Evolutionary conservation across 2,329 filamentous ascomycete genomes (phyloP).

Genomic region (Pseudogymnoascus sp.): DNA sequence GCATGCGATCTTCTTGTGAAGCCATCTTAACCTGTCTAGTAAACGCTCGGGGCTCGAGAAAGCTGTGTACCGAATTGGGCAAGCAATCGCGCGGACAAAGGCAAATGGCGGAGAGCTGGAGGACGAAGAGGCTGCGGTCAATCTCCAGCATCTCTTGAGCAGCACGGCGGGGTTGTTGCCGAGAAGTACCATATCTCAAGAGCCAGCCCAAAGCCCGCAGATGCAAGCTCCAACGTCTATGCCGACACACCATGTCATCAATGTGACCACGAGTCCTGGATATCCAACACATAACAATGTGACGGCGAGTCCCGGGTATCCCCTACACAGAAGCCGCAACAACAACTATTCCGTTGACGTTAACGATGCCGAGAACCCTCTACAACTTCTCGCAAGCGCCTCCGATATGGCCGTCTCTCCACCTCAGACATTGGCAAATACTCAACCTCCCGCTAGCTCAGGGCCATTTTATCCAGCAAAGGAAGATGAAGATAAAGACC

Average conservation of each 20-base stretch:
- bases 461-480: slow-evolving; percentile 24
- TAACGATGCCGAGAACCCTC: slow-evolving; percentile 67
- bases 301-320: not conserved
- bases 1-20: not conserved
- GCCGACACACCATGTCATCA: not conserved
- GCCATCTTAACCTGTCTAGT: slow-evolving; percentile 34
- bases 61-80: slow-evolving; percentile 65
- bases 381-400: slow-evolving; percentile 65
- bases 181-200: slow-evolving; percentile 19
- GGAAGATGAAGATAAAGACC: slow-evolving; percentile 36
- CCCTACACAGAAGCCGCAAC: slow-evolving; percentile 26
- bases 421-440: not conserved
- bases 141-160: slow-evolving; percentile 43
- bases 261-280: not conserved
- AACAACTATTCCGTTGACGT: slow-evolving; percentile 57
- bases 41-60: slow-evolving; percentile 70
- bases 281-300: not conserved
- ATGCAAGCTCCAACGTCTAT: not conserved
- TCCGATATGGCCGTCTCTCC: slow-evolving; percentile 47
- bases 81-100: slow-evolving; percentile 52
- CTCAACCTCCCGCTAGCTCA: slow-evolving; percentile 13
- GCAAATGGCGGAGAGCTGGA: slow-evolving; percentile 33
- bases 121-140: slow-evolving; percentile 35
- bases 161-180: slow-evolving; percentile 38
- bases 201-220: slow-evolving; percentile 18